Evolutionary conservation across 345 rosid genomes (phyloP).

Genomic region (Salix udensis): DNA sequence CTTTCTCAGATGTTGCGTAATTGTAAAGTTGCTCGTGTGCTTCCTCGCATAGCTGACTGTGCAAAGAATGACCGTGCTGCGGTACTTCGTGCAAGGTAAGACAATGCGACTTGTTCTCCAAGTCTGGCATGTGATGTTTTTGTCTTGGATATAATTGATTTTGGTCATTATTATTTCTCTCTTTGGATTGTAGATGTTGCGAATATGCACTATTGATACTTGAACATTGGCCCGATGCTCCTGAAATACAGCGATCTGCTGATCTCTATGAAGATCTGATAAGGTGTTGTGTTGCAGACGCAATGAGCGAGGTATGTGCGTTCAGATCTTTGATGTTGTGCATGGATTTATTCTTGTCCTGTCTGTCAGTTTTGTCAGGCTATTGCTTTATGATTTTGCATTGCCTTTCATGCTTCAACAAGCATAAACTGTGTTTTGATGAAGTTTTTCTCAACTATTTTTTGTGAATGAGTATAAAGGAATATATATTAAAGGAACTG

Average conservation of each 20-base stretch:
- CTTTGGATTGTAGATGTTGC: conserved; percentile 64
- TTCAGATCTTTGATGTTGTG: background rate
- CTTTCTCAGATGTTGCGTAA: conserved; percentile 76
- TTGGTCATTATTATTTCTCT: conserved; percentile 3
- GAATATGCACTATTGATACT: conserved; percentile 91
- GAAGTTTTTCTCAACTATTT: too few relatives aligned
- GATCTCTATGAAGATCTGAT: conserved; percentile 87
- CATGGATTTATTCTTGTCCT: background rate
- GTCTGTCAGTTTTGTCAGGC: too few relatives aligned
- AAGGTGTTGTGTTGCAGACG: conserved; percentile 91
- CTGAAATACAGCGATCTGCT: conserved; percentile 88
- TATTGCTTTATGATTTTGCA: too few relatives aligned
- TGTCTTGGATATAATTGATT: background rate
- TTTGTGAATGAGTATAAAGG: too few relatives aligned
- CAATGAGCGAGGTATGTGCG: conserved; percentile 91
- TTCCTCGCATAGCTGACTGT: conserved; percentile 85
- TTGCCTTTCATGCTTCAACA: too few relatives aligned
- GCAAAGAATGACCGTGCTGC: conserved; percentile 95
- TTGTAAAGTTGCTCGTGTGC: conserved; percentile 90
- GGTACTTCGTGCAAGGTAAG: conserved; percentile 83
- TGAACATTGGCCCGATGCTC: conserved; percentile 98
- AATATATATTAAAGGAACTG: too few relatives aligned
- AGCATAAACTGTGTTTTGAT: too few relatives aligned
- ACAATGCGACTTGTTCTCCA: conserved; percentile 5
- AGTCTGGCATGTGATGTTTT: conserved; percentile 17